Percentiles rank a stretch among this genome's conserved stretches.
Evolutionary conservation across 1,284 basidiomycete species (phyloP).

Genomic region (Chalciporus sp.): DNA sequence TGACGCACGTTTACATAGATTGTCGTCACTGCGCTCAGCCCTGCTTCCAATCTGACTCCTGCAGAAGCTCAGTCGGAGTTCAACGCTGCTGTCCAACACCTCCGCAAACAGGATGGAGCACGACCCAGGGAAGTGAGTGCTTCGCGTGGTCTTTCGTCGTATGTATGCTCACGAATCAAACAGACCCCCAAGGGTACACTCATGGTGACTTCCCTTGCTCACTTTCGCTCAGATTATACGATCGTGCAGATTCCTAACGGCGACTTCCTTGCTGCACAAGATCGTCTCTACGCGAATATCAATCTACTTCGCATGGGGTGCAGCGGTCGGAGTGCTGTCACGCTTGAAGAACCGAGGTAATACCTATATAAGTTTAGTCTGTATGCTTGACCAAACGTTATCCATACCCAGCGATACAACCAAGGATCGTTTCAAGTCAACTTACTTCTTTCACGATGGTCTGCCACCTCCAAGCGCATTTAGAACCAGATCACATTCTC

Average conservation of each 20-base stretch:
- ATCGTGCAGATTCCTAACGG: conserved; percentile 77
- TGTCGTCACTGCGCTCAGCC: conserved; percentile 57
- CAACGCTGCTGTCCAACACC: conserved; percentile 58
- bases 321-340: conserved; percentile 71
- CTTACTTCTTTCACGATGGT: conserved; percentile 60
- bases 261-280: conserved; percentile 58
- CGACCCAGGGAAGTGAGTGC: conserved; percentile 60
- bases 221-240: conserved; percentile 82
- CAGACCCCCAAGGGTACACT: conserved; percentile 69
- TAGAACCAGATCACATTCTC: conserved; percentile 33
- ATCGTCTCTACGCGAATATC: conserved; percentile 76
- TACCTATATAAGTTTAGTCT: conserved; percentile 17
- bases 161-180: conserved; percentile 16
- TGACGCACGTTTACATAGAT: conserved; percentile 46
- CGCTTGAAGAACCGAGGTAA: conserved; percentile 72
- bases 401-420: conserved; percentile 60
- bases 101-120: conserved; percentile 63
- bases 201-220: conserved; percentile 80
- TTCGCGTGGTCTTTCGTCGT: background rate
- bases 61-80: conserved; percentile 56
- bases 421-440: conserved; percentile 72
- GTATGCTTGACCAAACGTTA: conserved; percentile 11
- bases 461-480: conserved; percentile 26
- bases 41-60: conserved; percentile 42
- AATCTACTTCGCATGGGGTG: conserved; percentile 78